These are phyloP conservation scores for Hypoxylon fragiforme DNA, from an alignment of 495 filamentous ascomycete species.

Conservation along the genomic window DNA sequence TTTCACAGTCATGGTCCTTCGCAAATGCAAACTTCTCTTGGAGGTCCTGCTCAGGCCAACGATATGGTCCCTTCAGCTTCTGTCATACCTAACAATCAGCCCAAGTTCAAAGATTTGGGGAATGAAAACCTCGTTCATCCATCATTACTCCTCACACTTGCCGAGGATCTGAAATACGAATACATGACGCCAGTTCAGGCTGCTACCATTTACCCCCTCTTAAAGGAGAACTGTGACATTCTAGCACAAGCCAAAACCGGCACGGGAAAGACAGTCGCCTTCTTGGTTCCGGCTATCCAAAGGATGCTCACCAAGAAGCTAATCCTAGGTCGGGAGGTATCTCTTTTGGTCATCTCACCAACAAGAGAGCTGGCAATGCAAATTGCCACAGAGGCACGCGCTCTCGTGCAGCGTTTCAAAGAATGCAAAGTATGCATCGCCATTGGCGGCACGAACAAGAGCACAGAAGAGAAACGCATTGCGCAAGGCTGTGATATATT, in stretches of 20 bases:
- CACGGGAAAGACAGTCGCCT: constrained; percentile 70
- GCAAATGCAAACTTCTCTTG: too few relatives aligned
- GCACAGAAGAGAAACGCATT: constrained; percentile 40
- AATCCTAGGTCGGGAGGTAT: constrained; percentile 44
- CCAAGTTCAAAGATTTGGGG: too few relatives aligned
- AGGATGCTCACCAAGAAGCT: constrained; percentile 52
- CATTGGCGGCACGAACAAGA: constrained; percentile 48
- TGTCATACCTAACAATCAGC: too few relatives aligned
- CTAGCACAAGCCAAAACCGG: constrained; percentile 69
- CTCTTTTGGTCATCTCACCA: constrained; percentile 65
- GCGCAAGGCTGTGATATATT: constrained; percentile 52
- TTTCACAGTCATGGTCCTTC: neutral
- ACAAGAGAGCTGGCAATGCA: constrained; percentile 69
- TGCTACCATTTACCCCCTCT: constrained; percentile 44
- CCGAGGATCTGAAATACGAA: constrained; percentile 47
- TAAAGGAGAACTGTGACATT: constrained; percentile 39
- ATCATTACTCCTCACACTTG: constrained; percentile 40
- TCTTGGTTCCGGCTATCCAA: constrained; percentile 67
- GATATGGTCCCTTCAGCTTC: too few relatives aligned
- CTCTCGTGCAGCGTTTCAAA: constrained; percentile 38
- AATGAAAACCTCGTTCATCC: constrained; percentile 43
- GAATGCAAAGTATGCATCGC: constrained; percentile 40
- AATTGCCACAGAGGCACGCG: constrained; percentile 58
- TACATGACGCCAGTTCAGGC: constrained; percentile 52
- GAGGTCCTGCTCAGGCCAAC: too few relatives aligned